Evolutionary conservation across 2,329 filamentous ascomycete genomes (phyloP).

Genomic region (Fusarium proliferatum): DNA sequence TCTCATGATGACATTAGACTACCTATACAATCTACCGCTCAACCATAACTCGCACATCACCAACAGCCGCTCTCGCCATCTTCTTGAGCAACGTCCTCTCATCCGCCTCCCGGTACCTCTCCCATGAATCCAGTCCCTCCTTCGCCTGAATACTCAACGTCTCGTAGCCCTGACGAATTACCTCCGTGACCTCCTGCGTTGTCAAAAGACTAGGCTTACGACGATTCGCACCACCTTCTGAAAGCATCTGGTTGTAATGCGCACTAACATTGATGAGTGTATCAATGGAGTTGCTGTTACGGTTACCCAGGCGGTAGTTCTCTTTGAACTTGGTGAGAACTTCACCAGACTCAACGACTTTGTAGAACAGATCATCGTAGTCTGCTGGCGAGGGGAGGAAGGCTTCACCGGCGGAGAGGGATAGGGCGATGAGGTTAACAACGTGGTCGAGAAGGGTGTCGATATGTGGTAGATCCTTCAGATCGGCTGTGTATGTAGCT

Average conservation of each 20-base stretch:
- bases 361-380: slow-evolving; percentile 98
- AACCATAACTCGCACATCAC: slow-evolving; percentile 64
- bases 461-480: slow-evolving; percentile 76
- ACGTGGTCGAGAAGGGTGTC: slow-evolving; percentile 79
- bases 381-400: slow-evolving; percentile 88
- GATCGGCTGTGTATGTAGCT: slow-evolving; percentile 83
- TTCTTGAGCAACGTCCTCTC: slow-evolving; percentile 88
- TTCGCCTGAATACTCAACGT: slow-evolving; percentile 90
- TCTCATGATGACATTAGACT: slow-evolving; percentile 13
- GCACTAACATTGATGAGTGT: slow-evolving; percentile 84
- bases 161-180: slow-evolving; percentile 97
- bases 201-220: slow-evolving; percentile 76
- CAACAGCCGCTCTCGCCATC: slow-evolving; percentile 82
- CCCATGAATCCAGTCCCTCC: slow-evolving; percentile 88
- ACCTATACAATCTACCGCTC: slow-evolving; percentile 47
- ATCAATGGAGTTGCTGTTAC: slow-evolving; percentile 78
- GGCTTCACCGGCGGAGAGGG: slow-evolving; percentile 86
- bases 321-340: slow-evolving; percentile 84
- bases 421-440: slow-evolving; percentile 84
- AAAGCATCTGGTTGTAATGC: slow-evolving; percentile 88
- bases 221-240: slow-evolving; percentile 57
- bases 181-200: slow-evolving; percentile 83
- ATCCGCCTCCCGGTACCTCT: slow-evolving; percentile 86
- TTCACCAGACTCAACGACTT: slow-evolving; percentile 92
- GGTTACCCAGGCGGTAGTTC: slow-evolving; percentile 71